phyloP scores from a whole-genome alignment of 2,329 filamentous ascomycete genomes.

The Periconia sp. region DNA sequence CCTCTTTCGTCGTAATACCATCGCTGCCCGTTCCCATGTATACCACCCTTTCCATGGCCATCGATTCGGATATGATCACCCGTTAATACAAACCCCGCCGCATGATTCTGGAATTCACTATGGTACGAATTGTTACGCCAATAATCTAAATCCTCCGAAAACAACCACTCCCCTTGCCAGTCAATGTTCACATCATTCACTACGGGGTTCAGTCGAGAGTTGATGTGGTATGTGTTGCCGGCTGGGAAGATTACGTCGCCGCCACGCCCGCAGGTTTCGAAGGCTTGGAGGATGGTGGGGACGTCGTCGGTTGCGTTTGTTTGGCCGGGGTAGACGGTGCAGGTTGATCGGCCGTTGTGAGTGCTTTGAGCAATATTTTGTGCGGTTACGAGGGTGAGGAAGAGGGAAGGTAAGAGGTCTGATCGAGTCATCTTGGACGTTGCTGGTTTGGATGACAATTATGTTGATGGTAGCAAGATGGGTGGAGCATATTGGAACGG shows the following conservation, averaged over 20 bases:
- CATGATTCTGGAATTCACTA: conserved; percentile 58
- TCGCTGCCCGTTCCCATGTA: conserved; percentile 51
- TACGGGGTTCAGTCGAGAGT: conserved; percentile 52
- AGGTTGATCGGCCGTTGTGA: conserved; percentile 23
- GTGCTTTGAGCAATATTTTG: not conserved
- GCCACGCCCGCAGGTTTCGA: conserved; percentile 43
- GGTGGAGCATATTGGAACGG: too few species aligned
- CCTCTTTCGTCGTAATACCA: conserved; percentile 57
- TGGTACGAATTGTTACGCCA: conserved; percentile 59
- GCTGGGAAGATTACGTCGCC: conserved; percentile 55
- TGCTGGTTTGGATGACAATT: too few species aligned
- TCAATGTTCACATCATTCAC: conserved; percentile 55
- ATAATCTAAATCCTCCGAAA: conserved; percentile 55
- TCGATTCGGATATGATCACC: conserved; percentile 55
- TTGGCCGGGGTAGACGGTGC: conserved; percentile 40
- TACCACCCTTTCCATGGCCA: conserved; percentile 57
- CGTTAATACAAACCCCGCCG: conserved; percentile 55
- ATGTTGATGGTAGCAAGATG: too few species aligned
- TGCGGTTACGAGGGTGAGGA: too few species aligned
- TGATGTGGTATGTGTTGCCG: conserved; percentile 55
- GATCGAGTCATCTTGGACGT: too few species aligned
- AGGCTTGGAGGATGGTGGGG: conserved; percentile 46
- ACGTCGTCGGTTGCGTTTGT: conserved; percentile 45
- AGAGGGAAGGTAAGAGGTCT: too few species aligned
- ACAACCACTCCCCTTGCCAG: conserved; percentile 57